Evolutionary conservation across 352 stramenopile species (phyloP), one percentile per base, ranked within the genome.

Genomic region (Phytophthora pini): DNA sequence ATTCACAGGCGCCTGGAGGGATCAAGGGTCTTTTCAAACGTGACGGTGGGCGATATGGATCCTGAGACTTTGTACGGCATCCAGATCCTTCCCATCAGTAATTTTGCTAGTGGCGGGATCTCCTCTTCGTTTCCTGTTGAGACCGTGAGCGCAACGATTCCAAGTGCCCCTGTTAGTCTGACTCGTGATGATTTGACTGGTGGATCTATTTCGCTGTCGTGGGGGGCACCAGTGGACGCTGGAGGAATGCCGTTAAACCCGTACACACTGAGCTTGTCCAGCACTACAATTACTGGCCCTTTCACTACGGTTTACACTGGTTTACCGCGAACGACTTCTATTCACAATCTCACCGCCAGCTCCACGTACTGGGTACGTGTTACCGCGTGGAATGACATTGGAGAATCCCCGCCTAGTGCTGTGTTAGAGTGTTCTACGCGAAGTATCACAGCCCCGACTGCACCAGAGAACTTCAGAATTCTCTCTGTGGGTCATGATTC

Each of bases 41-140:
- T 84, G 29, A 4, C 77, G 27, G 48, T 90, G 3, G 70, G 64
- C 4, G 72, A 74, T 3, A 69, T 92, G 20, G 80, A 90, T 40
- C 75, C 84, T 2, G 56, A 74, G 20, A 83, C 44, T 2, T 31
- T 89, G 15, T 92, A 92, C 59, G 58, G 63, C 7, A 73, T 92
- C 29, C 76, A 87, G 24, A 65, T 90, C 46, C 57, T 56, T 2
- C 64, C 81, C 5, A 45, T 69, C n/a, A 92, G 75, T 27, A 61
- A 38, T 13, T 67, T 62, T 15, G 65, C 74, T 2, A 62, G 15
- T 26, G 70, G 79, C 3, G 22, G 38, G 4, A 22, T 76, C 1
- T 89, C 82, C 0, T 34, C 43, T 13, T 34, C 31, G 0, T 74
- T 77, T 11, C 24, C 60, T 20, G 61, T 64, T 8, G 15, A 50